phyloP scores from a whole-genome alignment of 208 protist species.

The Leishmania turanica region DNA sequence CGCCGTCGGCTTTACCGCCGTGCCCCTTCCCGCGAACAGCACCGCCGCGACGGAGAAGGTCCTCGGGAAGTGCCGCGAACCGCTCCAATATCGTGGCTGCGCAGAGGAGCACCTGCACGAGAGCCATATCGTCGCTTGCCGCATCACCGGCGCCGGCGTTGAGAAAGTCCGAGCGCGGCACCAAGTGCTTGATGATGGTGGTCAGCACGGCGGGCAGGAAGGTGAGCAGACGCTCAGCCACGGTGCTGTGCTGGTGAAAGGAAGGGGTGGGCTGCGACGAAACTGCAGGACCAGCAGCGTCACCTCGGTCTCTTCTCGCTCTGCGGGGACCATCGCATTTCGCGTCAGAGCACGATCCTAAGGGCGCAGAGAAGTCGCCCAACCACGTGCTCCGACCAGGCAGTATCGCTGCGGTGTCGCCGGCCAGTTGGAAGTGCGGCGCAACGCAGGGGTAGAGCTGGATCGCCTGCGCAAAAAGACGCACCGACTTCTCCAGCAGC shows the following conservation, averaged over 20 bases:
- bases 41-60: conserved; percentile 17
- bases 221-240: conserved; percentile 21
- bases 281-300: background rate
- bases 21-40: background rate
- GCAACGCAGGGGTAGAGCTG: conserved; percentile 30
- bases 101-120: conserved; percentile 29
- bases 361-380: background rate
- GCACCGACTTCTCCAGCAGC: conserved; percentile 27
- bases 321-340: background rate
- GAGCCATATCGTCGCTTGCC: conserved; percentile 17
- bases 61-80: conserved; percentile 28
- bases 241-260: conserved; percentile 23
- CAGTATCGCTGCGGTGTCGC: background rate
- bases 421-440: background rate
- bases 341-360: no score
- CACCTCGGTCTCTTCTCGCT: background rate
- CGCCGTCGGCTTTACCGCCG: background rate
- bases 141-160: background rate
- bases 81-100: conserved; percentile 21
- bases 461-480: conserved; percentile 25
- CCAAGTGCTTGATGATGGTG: conserved; percentile 19
- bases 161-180: conserved; percentile 3
- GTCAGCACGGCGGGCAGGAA: conserved; percentile 24
- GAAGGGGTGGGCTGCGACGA: background rate
- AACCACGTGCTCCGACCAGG: background rate